Conservation (phyloP, 2,329 filamentous ascomycete genomes). For the Fusarium palustre region DNA sequence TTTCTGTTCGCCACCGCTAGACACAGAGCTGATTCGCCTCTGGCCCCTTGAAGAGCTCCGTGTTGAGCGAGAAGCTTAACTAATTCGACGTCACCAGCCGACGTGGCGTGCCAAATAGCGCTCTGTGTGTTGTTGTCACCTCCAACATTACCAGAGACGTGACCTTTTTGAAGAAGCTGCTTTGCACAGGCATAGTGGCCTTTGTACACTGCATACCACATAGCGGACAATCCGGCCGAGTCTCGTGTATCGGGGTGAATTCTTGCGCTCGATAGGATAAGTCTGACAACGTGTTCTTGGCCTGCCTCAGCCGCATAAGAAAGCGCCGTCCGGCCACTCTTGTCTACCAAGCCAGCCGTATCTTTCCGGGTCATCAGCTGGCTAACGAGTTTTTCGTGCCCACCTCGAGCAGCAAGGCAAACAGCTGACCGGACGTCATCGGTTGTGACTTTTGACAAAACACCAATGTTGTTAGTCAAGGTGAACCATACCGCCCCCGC, state of each 20-base stretch:
- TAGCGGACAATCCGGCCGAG: rapidly evolving
- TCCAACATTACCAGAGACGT: background rate
- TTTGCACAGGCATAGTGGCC: background rate
- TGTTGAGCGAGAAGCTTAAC: background rate
- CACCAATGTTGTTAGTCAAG: background rate
- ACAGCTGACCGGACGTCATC: rapidly evolving
- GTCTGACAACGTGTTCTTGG: background rate
- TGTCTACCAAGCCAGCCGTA: background rate
- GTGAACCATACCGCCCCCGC: slow-evolving; percentile 6
- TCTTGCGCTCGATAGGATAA: background rate
- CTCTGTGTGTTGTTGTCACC: rapidly evolving
- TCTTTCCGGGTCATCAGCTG: slow-evolving; percentile 17
- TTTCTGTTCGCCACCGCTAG: rapidly evolving
- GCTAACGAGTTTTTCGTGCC: background rate
- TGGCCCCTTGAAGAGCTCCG: rapidly evolving
- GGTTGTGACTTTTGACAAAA: rapidly evolving
- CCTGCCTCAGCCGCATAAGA: slow-evolving; percentile 11
- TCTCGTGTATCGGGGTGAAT: background rate
- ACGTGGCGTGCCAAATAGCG: background rate
- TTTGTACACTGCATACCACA: background rate
- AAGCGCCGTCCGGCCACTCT: background rate
- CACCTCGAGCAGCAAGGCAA: slow-evolving; percentile 7
- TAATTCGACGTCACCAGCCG: background rate
- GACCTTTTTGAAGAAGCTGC: background rate
- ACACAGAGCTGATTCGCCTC: background rate